phyloP scores from a whole-genome alignment of 1,284 basidiomycete genomes.

The Irpex sp. region DNA sequence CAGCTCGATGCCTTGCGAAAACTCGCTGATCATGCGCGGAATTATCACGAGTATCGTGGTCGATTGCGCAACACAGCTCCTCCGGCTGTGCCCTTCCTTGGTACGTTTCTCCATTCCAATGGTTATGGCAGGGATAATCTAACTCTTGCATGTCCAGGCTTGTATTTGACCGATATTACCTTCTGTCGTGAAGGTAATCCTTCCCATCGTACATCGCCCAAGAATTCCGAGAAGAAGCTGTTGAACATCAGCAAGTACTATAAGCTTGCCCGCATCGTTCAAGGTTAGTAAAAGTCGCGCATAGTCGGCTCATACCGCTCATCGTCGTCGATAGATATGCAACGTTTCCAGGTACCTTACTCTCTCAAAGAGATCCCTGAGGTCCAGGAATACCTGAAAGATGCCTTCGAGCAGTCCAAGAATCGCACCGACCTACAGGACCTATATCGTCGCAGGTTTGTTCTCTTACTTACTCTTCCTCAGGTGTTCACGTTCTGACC shows the following conservation, averaged over 20 bases:
- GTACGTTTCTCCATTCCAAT: slow-evolving; percentile 34
- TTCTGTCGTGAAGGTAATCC: slow-evolving; percentile 97
- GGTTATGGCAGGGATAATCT: neutral
- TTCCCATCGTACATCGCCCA: slow-evolving; percentile 77
- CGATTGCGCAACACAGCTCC: slow-evolving; percentile 79
- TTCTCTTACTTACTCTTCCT: slow-evolving; percentile 11
- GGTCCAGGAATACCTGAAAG: slow-evolving; percentile 74
- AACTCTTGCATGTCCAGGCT: slow-evolving; percentile 43
- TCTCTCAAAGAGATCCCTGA: slow-evolving; percentile 81
- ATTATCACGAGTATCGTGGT: slow-evolving; percentile 91
- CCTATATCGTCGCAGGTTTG: slow-evolving; percentile 76
- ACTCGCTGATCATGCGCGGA: slow-evolving; percentile 86
- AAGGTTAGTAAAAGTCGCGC: slow-evolving; percentile 44
- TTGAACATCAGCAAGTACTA: slow-evolving; percentile 96
- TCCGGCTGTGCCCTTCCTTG: slow-evolving; percentile 90
- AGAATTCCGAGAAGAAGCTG: slow-evolving; percentile 74
- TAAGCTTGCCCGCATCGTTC: slow-evolving; percentile 85
- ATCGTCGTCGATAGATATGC: slow-evolving; percentile 64
- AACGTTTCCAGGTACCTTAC: slow-evolving; percentile 89
- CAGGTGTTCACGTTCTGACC: slow-evolving; percentile 5
- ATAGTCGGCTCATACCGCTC: neutral
- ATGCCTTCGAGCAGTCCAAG: slow-evolving; percentile 68
- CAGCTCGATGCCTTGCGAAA: slow-evolving; percentile 81
- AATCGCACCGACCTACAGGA: slow-evolving; percentile 77
- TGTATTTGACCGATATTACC: slow-evolving; percentile 90